These are phyloP conservation scores for Lepraria neglecta DNA, from an alignment of 495 filamentous ascomycete genomes.

Conservation along the genomic window DNA sequence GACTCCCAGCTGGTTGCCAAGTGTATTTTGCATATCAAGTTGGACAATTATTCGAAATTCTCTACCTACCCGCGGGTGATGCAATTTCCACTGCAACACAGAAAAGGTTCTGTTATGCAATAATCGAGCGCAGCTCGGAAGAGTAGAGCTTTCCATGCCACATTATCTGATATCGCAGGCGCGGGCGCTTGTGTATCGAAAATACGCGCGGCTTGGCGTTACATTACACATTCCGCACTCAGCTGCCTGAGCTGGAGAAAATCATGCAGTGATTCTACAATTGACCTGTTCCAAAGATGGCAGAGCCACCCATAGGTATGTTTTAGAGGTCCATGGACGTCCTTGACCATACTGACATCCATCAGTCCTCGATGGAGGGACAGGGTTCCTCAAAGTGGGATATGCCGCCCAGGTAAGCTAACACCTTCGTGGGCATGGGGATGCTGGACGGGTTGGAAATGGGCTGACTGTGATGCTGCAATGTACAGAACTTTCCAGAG, in stretches of 20 bases:
- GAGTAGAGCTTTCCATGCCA: no score
- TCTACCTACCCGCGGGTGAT: no score
- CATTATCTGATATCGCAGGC: no score
- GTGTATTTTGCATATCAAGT: no score
- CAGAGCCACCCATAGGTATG: conserved; percentile 67
- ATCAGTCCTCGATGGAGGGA: conserved; percentile 97
- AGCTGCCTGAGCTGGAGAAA: conserved; percentile 12
- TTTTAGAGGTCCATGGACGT: neutral
- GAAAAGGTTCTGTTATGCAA: no score
- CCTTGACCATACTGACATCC: conserved; percentile 24
- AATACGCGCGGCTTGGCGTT: neutral
- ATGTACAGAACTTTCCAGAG: conserved; percentile 85
- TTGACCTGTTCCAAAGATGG: conserved; percentile 43
- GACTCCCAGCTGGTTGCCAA: no score
- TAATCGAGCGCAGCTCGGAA: no score
- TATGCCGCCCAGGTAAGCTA: conserved; percentile 76
- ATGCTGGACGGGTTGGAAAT: neutral
- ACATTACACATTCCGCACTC: neutral
- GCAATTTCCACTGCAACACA: no score
- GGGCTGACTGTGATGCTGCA: neutral
- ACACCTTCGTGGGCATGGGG: neutral
- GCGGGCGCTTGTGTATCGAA: no score
- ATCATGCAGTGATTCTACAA: neutral
- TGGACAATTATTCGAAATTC: no score
- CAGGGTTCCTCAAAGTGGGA: conserved; percentile 98